Base-by-base conservation (phyloP, 768 basidiomycete genomes). In the Trametes cinnabarina region DNA sequence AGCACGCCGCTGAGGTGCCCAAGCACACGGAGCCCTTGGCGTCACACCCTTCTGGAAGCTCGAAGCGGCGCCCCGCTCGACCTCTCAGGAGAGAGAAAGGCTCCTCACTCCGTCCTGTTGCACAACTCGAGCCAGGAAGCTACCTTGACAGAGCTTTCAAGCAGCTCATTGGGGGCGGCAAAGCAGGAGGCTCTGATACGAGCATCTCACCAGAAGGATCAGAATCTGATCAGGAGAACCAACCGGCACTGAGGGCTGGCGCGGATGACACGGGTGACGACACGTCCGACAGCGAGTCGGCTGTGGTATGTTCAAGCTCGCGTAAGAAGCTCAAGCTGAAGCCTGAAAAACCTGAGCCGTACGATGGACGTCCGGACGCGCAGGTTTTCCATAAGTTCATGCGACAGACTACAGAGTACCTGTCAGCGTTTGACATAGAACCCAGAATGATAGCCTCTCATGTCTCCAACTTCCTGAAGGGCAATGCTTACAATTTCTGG, bases 401-500 rank as follows among this genome's bases (percentile, higher is more conserved):
- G 55, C 23, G 39, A 2, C 49, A 62, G 26, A 58, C 26, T 7
- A 46, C 28, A 1, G 61, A 62, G 4, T 62, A 62, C 37, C 3
- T 62, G 15, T 47, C 56, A 6, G 61, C 34, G 4, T 61, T 47
- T 28, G 30, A 43, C 3, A 14, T 62, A 1, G 26, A 28, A 0
- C 19, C 15, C 4, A 3, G 7, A 9, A 43, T 53, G 35, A 19
- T 39, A 0, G 56, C 51, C 0, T 43, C 47, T 4, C 23, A 37
- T 1, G 51, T 61, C 2, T 63, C 62, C 0, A 51, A 55, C 20
- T 70, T 65, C 51, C 23, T 70, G 35, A 47, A 22, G 2, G 68
- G 63, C 2, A 47, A 60, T 8, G 66, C 70, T 0, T 66, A 65
- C 54, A 43, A 61, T 19, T 71, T 67, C 52, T 71, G 62, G 56